Base-by-base conservation (phyloP, 805 yeast species). In the Middelhovenomyces tepae region DNA sequence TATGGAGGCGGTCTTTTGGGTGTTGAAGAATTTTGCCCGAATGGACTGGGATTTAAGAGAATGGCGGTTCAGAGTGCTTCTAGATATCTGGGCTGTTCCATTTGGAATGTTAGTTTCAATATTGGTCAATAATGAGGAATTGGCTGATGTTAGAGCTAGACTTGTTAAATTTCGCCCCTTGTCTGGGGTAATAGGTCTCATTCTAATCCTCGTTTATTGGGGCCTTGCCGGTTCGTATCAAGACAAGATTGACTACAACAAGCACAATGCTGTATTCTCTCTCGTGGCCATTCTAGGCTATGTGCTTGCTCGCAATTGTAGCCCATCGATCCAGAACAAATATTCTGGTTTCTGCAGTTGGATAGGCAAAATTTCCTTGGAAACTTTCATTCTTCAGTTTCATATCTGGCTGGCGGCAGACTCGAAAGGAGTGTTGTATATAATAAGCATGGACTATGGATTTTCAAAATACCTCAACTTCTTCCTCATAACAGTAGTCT, bases 321-420 rank as follows among this genome's bases (percentile, higher is more conserved):
- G 43, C 6, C 34, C 21, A 10, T 27, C 36, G 2, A 25, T 40
- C 11, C 39, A 47, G 13, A 37, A 38, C 35, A 22, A 34, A 8
- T 45, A 45, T 34, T 45, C 50, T 17, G 31, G 45, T 9, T 43
- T 35, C 18, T 43, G 33, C 22, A 43, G 49, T 5, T 45, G 48
- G 42, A 32, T 45, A 13, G 50, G 50, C 9, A 33, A 40, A 4
- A 43, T 46, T 33, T 45, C 50, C 15, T 36, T 45, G 20, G 50
- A 45, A 32, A 45, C 50, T 7, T 45, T 45, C 32, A 45, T 47
- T 15, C 35, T 45, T 21, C 50, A 45, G 28, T 45, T 45, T 24
- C 50, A 45, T 27, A 44, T 45, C 18, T 45, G 48, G 45, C 34
- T 45, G 44, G 50, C 50, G 11, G 50, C 46, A 5, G 50, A 45